Evolutionary conservation across 2,329 filamentous ascomycete genomes (phyloP).

Genomic region (Pestalotiopsis sp.): DNA sequence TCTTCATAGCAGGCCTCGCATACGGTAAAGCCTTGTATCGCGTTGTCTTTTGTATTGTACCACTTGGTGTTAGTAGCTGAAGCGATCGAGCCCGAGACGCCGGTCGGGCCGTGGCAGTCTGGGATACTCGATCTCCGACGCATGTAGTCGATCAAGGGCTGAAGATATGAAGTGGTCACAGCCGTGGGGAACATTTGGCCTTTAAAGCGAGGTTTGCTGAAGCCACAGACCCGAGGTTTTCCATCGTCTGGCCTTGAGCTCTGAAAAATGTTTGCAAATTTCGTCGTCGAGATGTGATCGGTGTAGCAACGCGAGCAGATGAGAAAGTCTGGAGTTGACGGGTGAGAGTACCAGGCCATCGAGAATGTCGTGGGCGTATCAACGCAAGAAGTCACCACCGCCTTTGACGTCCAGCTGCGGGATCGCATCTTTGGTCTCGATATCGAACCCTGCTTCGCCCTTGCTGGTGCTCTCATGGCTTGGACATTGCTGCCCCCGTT

Average conservation of each 20-base stretch:
- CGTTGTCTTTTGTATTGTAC: conserved; percentile 18
- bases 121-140: conserved; percentile 19
- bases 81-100: conserved; percentile 19
- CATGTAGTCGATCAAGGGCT: conserved; percentile 32
- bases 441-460: background rate
- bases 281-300: conserved; percentile 36
- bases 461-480: too few relatives aligned
- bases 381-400: conserved; percentile 30
- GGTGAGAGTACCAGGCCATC: conserved; percentile 41
- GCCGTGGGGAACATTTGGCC: conserved; percentile 38
- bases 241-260: conserved; percentile 23
- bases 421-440: background rate
- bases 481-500: background rate
- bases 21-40: conserved; percentile 21
- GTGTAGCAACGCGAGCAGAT: conserved; percentile 46
- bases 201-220: conserved; percentile 36
- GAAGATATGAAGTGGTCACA: conserved; percentile 26
- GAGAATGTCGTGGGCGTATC: conserved; percentile 28
- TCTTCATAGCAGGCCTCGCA: conserved; percentile 29
- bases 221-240: conserved; percentile 27
- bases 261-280: conserved; percentile 32
- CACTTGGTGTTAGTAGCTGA: conserved; percentile 18
- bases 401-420: background rate
- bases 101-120: conserved; percentile 22
- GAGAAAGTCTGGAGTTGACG: conserved; percentile 32